Evolutionary conservation across 371 early-diverging fungal genomes (phyloP).

Genomic region (Mortierella sp.): DNA sequence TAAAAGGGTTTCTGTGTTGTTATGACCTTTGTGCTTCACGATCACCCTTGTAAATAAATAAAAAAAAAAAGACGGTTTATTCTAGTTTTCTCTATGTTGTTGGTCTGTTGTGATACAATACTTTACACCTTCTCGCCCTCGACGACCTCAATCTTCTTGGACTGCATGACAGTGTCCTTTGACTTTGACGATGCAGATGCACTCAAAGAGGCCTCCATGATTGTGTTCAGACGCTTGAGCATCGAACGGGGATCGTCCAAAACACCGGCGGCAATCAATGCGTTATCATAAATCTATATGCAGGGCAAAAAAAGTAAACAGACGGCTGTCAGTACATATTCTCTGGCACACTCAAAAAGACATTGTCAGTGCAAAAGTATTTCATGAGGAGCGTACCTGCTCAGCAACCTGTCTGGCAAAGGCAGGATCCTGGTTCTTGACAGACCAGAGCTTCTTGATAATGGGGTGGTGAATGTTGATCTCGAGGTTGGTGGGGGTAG

Average conservation of each 20-base stretch:
- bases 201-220: constrained; percentile 66
- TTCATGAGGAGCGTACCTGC: constrained; percentile 56
- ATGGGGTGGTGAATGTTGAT: constrained; percentile 90
- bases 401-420: constrained; percentile 76
- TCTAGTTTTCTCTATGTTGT: background rate
- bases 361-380: background rate
- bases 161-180: constrained; percentile 46
- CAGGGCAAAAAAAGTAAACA: background rate
- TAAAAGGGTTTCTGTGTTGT: constrained; percentile 12
- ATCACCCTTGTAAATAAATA: background rate
- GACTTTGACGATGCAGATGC: constrained; percentile 30
- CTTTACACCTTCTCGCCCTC: constrained; percentile 49
- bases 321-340: background rate
- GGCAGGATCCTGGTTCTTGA: constrained; percentile 71
- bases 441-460: constrained; percentile 74
- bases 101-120: background rate
- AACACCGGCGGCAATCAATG: constrained; percentile 83
- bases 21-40: background rate
- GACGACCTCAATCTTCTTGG: constrained; percentile 51
- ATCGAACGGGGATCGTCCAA: constrained; percentile 84
- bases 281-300: constrained; percentile 80
- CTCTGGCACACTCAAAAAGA: background rate
- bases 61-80: background rate
- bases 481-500: constrained; percentile 78
- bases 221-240: constrained; percentile 79